Conservation (phyloP, 2,329 filamentous ascomycete species). For the Fusarium longipes region DNA sequence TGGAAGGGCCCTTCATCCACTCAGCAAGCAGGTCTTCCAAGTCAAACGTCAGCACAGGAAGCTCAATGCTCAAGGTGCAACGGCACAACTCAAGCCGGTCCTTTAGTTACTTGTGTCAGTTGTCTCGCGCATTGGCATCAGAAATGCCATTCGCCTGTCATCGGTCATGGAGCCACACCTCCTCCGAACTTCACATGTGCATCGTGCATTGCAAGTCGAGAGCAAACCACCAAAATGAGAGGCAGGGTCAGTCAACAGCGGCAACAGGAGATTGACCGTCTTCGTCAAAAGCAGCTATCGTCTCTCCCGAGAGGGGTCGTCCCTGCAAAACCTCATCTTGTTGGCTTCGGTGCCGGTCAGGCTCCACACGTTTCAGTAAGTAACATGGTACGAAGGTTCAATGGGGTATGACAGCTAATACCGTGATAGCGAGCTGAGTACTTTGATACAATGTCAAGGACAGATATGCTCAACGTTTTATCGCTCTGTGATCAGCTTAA, state of each 20-base stretch:
- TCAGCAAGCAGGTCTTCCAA: background rate
- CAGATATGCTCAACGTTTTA: slow-evolving; percentile 55
- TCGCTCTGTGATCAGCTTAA: slow-evolving; percentile 56
- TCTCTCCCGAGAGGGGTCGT: slow-evolving; percentile 48
- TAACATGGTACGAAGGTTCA: background rate
- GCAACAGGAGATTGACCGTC: slow-evolving; percentile 46
- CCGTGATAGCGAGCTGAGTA: slow-evolving; percentile 53
- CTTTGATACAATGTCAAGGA: slow-evolving; percentile 53
- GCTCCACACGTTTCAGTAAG: slow-evolving; percentile 52
- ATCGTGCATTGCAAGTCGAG: slow-evolving; percentile 28
- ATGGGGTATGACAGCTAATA: background rate
- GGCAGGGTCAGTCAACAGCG: slow-evolving; percentile 33
- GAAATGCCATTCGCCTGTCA: slow-evolving; percentile 33
- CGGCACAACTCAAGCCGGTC: slow-evolving; percentile 1
- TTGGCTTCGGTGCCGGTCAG: slow-evolving; percentile 54
- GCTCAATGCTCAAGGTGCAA: slow-evolving; percentile 37
- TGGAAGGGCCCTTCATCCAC: slow-evolving; percentile 12
- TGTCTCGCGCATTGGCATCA: slow-evolving; percentile 45
- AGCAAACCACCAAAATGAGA: slow-evolving; percentile 19
- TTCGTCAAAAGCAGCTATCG: slow-evolving; percentile 50
- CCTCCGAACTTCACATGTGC: slow-evolving; percentile 33
- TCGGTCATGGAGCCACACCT: slow-evolving; percentile 6
- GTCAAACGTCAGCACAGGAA: background rate
- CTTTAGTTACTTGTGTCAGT: slow-evolving; percentile 35
- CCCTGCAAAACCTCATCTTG: slow-evolving; percentile 52